Conservation (phyloP, 1,284 basidiomycete species). For the Austroboletus novae-zelandiae region DNA sequence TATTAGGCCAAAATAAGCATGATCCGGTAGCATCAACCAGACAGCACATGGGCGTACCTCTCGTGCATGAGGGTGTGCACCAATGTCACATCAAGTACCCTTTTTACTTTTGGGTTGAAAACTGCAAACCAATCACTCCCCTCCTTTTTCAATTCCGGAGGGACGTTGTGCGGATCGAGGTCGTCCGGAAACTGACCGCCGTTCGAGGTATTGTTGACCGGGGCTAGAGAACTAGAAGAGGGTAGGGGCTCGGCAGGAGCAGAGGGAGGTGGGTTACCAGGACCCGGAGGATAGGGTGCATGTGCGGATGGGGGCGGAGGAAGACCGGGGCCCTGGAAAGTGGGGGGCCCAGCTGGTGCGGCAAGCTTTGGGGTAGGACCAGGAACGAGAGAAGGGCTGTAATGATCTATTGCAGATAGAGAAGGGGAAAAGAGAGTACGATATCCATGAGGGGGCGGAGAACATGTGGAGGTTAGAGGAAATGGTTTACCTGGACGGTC, state of each 20-base stretch:
- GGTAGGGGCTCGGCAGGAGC: slow-evolving; percentile 27
- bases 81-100: slow-evolving; percentile 82
- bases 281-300: slow-evolving; percentile 36
- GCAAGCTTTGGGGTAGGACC: slow-evolving; percentile 34
- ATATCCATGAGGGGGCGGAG: slow-evolving; percentile 30
- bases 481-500: slow-evolving; percentile 39
- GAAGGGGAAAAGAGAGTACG: slow-evolving; percentile 22
- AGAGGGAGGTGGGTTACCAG: slow-evolving; percentile 32
- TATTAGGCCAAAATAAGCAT: slow-evolving; percentile 25
- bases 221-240: slow-evolving; percentile 23
- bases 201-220: slow-evolving; percentile 28
- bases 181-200: slow-evolving; percentile 44
- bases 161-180: slow-evolving; percentile 46
- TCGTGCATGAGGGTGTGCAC: slow-evolving; percentile 93
- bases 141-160: slow-evolving; percentile 68
- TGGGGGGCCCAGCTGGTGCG: slow-evolving; percentile 29
- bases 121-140: slow-evolving; percentile 95
- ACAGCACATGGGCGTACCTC: slow-evolving; percentile 54
- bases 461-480: slow-evolving; percentile 21
- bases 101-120: slow-evolving; percentile 86
- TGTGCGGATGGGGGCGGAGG: slow-evolving; percentile 36
- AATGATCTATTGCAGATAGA: slow-evolving; percentile 30
- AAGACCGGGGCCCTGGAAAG: slow-evolving; percentile 38
- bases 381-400: slow-evolving; percentile 35
- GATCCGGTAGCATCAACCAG: neutral